Evolutionary conservation across 2,329 filamentous ascomycete genomes (phyloP).

Genomic region (Neobulgaria alba): DNA sequence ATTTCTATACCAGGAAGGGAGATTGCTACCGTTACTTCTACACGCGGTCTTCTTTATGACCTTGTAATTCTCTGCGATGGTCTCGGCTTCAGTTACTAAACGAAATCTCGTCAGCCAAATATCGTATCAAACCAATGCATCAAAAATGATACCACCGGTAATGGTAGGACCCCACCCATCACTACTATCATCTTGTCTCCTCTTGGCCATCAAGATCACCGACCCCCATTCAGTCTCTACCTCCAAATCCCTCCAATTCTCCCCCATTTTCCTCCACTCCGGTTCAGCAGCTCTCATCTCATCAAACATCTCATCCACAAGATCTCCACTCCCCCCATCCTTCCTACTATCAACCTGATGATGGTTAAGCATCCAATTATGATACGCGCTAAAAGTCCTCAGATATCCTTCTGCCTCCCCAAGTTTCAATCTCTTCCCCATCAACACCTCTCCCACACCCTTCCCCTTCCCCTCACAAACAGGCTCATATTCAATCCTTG

Average conservation of each 20-base stretch:
- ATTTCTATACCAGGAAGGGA: too few species aligned
- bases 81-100: too few species aligned
- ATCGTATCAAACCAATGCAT: too few species aligned
- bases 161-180: too few species aligned
- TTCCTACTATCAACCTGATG: conserved; percentile 39
- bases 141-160: too few species aligned
- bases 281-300: conserved; percentile 45
- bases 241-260: conserved; percentile 43
- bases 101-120: too few species aligned
- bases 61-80: too few species aligned
- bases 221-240: conserved; percentile 55
- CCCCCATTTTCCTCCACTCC: conserved; percentile 39
- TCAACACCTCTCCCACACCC: conserved; percentile 37
- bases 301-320: conserved; percentile 55
- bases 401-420: conserved; percentile 53
- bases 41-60: too few species aligned
- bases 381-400: conserved; percentile 51
- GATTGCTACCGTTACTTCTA: too few species aligned
- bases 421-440: conserved; percentile 45
- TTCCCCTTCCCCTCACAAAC: conserved; percentile 33
- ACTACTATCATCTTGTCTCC: not conserved
- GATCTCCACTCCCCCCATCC: conserved; percentile 49
- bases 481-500: conserved; percentile 49
- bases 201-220: conserved; percentile 35
- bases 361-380: conserved; percentile 49